Base-by-base conservation (phyloP, 768 basidiomycete species). In the Sporobolomyces roseus region DNA sequence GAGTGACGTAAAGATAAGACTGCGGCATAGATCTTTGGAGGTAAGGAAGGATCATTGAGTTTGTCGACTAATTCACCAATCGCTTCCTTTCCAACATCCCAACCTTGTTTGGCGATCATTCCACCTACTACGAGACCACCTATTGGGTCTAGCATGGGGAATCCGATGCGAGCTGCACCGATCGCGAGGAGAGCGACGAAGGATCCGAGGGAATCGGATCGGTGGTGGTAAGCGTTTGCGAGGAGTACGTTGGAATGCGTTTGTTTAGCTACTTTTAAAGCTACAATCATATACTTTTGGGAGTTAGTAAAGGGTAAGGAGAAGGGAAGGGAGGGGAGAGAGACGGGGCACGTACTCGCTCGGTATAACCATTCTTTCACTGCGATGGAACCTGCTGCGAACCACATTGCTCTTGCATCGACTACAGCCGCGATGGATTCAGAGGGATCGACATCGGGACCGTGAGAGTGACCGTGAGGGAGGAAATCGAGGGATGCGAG, bases 401-500 rank as follows among this genome's bases (percentile, higher is more conserved):
- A 93, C 93, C 93, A 98, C 33, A 93, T 92, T 25, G 96, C 96
- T 76, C 98, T 93, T 48, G 91, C 89, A 77, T 96, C 92, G 8
- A 96, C 81, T 8, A 80, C 63, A 4, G 73, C 79, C 45, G 81
- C n/a, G n/a, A n/a, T n/a, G n/a, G n/a, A n/a, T n/a, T n/a, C n/a
- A n/a, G n/a, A n/a, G n/a, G n/a, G n/a, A n/a, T n/a, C n/a, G n/a
- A n/a, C n/a, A n/a, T n/a, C n/a, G n/a, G n/a, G n/a, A 41, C 80
- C 72, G 72, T 79, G 78, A 1, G 70, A 63, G 75, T 89, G 85
- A 12, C 78, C 81, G 36, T 85, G 83, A 21, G 75, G 77, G 53
- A 79, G 74, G 23, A 83, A 77, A 60, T 80, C 74, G 55, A 74
- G 70, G 21, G 63, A 73, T 27, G 71, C 75, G 53, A 74, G 68